These are phyloP conservation scores for Echites panduratus DNA, from an alignment of 257 asterid species.

Conservation along the genomic window DNA sequence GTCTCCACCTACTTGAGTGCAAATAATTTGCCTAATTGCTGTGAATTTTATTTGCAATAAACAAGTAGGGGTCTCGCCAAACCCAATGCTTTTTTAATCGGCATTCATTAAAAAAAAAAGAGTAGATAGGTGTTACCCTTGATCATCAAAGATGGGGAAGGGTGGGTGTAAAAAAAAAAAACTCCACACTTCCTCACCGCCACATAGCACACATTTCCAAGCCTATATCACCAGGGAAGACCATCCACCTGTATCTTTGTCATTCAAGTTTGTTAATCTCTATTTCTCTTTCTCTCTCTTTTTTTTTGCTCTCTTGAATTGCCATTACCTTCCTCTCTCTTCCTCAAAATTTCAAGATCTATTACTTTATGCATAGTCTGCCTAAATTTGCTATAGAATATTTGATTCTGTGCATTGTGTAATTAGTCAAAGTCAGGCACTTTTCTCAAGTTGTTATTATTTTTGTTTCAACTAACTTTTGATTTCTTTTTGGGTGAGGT, in stretches of 20 bases:
- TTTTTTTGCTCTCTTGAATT: neutral
- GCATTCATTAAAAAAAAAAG: too few relatives aligned
- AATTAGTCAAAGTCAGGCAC: neutral
- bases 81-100: too few relatives aligned
- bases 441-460: neutral
- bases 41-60: too few relatives aligned
- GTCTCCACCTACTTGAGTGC: too few relatives aligned
- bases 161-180: too few relatives aligned
- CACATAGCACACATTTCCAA: neutral
- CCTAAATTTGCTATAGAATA: neutral
- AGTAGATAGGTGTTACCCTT: too few relatives aligned
- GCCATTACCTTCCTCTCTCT: neutral
- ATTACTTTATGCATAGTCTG: neutral
- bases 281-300: neutral
- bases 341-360: neutral
- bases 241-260: neutral
- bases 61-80: too few relatives aligned
- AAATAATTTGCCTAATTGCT: too few relatives aligned
- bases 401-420: neutral
- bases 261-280: neutral
- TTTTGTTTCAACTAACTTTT: neutral
- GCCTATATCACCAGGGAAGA: neutral
- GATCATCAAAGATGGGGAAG: too few relatives aligned
- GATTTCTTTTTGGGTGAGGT: neutral
- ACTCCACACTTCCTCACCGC: neutral